Evolutionary conservation across 495 filamentous ascomycete genomes (phyloP), one percentile per base, ranked within the genome.

Genomic region (Penicillium roqueforti): DNA sequence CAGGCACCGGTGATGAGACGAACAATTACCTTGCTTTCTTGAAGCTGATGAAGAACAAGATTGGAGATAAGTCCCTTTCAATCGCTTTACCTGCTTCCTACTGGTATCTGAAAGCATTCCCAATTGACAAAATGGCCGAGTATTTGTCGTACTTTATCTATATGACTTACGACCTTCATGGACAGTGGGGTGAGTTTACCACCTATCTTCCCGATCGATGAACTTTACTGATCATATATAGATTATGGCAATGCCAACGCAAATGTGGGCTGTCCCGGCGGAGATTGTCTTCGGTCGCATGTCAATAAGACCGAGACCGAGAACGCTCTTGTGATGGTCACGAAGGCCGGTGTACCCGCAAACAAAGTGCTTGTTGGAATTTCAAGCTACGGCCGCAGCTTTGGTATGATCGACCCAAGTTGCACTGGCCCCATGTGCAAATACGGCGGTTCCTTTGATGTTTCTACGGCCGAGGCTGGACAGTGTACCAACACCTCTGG

Each of bases 291-390:
- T 63, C 28, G 60, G 69, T 3, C 59, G 63, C 13, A 58, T 43
- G 55, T 56, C 10, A 56, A 56, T n/a, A 23, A 29, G 3, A 56
- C 54, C 8, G 54, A 56, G 22, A 56, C 47, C 3, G 3, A 3
- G 0, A 23, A 9, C 11, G 6, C 47, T 18, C 38, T 55, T 1
- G 3, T 32, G 0, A 78, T 80, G 74, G 65, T 80, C 14, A 80
- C 78, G 32, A 81, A 81, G 52, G 76, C 76, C 0, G 76, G 76
- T 14, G 73, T 77, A 1, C 69, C 67, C 0, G 36, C 60, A 0
- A 68, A 63, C 36, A 76, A 72, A 55, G 44, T 81, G 22, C 7
- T 71, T 1, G 68, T 9, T 0, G 46, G 46, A 1, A 1, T 48
- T 16, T 1, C 46, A 3, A 25, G 18, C 20, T 48, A 48, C 14